Evolutionary conservation across 208 protist genomes (phyloP), one percentile per base, ranked within the genome.

Genomic region (Leishmania braziliensis): DNA sequence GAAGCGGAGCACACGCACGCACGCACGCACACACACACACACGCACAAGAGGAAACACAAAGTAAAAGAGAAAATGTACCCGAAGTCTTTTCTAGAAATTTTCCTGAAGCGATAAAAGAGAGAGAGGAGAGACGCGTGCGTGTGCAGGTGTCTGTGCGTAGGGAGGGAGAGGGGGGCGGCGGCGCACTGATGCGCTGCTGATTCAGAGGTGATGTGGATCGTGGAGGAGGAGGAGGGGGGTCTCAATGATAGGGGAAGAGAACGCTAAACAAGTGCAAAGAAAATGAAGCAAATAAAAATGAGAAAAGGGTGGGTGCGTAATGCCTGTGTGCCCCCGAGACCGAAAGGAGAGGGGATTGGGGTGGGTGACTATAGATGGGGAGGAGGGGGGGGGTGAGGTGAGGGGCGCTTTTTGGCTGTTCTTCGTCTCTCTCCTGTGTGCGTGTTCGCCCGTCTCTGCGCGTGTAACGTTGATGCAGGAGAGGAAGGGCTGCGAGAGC

Each of bases 111-210:
- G 62, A 68, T 20, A 36, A 77, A 46, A 58, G 62, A 50, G 84
- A 70, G 69, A 43, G 26, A 68, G 18, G 23, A 78, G 56, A 69
- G 75, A 78, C 20, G 10, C 26, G 72, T 76, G 48, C 29, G 53
- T 54, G 43, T 18, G 14, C n/a, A 14, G 33, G 75, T 26, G 20
- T 63, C 26, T 63, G 58, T n/a, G 26, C 26, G 62, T 16, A 63
- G 58, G n/a, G 62, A 36, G 8, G 29, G 62, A 60, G 16, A 20
- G 23, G 60, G 1, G 36, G 58, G 60, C 6, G 60, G n/a, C 10
- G 29, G 29, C 43, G 43, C 43, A 46, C 43, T 46, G 43, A 46
- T 46, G 43, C 43, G 43, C 43, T 46, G 43, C 43, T 46, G 43
- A 46, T 46, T 46, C 43, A 69, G 36, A 23, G 75, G 16, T 10